These are phyloP conservation scores for Penicillium rolfsii DNA, from an alignment of 2,329 filamentous ascomycete genomes.

Conservation along the genomic window DNA sequence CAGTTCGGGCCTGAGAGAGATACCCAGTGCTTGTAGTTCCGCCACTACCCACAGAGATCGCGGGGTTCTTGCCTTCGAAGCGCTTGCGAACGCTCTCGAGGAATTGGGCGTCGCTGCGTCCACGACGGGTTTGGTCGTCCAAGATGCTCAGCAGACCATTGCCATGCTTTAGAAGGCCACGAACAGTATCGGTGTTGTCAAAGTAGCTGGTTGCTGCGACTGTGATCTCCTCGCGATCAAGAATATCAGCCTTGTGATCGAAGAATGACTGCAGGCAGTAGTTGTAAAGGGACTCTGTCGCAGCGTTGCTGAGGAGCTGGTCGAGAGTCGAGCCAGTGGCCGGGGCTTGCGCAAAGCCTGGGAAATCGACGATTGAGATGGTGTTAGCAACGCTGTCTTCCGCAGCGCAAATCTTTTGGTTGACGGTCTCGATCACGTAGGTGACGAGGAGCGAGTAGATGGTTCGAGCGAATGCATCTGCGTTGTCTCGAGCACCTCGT, in stretches of 20 bases:
- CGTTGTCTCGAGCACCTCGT: slow-evolving; percentile 83
- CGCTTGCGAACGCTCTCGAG: slow-evolving; percentile 88
- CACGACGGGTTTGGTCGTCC: slow-evolving; percentile 90
- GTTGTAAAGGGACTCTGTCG: slow-evolving; percentile 89
- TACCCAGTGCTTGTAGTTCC: slow-evolving; percentile 89
- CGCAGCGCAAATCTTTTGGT: slow-evolving; percentile 81
- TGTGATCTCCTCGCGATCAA: slow-evolving; percentile 90
- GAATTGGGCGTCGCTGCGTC: slow-evolving; percentile 85
- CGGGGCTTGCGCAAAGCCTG: slow-evolving; percentile 83
- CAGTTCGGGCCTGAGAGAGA: slow-evolving; percentile 72
- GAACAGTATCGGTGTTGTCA: slow-evolving; percentile 93
- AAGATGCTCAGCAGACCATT: slow-evolving; percentile 93
- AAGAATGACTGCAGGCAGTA: slow-evolving; percentile 95
- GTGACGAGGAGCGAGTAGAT: slow-evolving; percentile 92
- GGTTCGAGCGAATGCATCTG: slow-evolving; percentile 89
- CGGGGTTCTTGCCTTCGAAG: slow-evolving; percentile 91
- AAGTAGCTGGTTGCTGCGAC: slow-evolving; percentile 95
- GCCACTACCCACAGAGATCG: slow-evolving; percentile 76
- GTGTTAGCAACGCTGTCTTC: slow-evolving; percentile 93
- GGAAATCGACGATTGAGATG: slow-evolving; percentile 93
- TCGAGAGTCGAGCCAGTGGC: slow-evolving; percentile 85
- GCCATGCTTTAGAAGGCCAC: slow-evolving; percentile 84
- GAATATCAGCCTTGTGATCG: slow-evolving; percentile 86
- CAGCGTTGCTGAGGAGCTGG: slow-evolving; percentile 92
- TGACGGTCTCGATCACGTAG: slow-evolving; percentile 90